Evolutionary conservation across 1,139 yeast species (phyloP), one percentile per base, ranked within the genome.

Genomic region (Magnusiomyces sp.): DNA sequence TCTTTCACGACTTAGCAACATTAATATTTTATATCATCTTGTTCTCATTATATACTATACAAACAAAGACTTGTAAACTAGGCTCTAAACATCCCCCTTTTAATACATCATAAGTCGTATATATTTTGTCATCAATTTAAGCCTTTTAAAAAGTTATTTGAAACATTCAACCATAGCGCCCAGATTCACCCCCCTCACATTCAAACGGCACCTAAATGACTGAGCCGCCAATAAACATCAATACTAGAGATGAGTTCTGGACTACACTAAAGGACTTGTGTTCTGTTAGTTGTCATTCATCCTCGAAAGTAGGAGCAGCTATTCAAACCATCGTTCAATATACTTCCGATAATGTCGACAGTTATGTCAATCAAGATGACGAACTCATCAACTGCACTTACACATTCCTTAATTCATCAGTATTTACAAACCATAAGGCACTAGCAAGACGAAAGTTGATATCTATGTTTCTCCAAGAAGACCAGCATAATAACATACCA

Each of bases 391-490:
- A 53, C 31, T 67, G 69, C 52, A 64, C 65, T 31, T 55, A 56
- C 32, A 55, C 55, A 27, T 55, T 68, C 37, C 52, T 66, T n/a
- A 56, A 59, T 45, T 64, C 70, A 20, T 54, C 56, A 11, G 48
- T 64, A 13, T 66, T 64, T 45, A 47, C 53, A 27, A 56, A 57
- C 39, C 60, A 64, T 45, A 56, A 64, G n/a, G 66, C 63, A 13
- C 64, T 59, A 42, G 62, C 59, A 5, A 59, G 70, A 9, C 55
- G 68, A 38, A 59, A 56, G 49, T 60, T 67, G 36, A 64, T 67
- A 29, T 56, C 63, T 3, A 44, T 58, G 46, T 42, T 42, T 32
- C 11, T 42, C 17, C 31, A 39, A 39, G 13, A 53, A 43, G 53
- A 51, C 10, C 59, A 55, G 17, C 53, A 57, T 37, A 48, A 53